Evolutionary conservation across 2,329 filamentous ascomycete genomes (phyloP).

Genomic region (Hymenoscyphus fructigenus): DNA sequence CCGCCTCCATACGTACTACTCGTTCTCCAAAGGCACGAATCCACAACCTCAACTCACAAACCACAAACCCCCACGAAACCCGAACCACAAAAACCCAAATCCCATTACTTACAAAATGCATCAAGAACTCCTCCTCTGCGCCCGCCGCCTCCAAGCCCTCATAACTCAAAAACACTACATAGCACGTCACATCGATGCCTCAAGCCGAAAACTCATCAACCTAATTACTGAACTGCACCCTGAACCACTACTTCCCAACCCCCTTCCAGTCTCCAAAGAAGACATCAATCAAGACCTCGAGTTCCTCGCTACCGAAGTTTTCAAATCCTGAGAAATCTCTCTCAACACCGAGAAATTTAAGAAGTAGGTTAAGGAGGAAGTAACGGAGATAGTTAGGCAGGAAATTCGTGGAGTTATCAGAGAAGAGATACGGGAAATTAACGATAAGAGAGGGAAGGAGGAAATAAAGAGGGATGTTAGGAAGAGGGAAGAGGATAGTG

Average conservation of each 20-base stretch:
- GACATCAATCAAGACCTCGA: not conserved
- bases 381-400: not conserved
- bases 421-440: not conserved
- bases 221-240: not conserved
- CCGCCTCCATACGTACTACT: too few relatives aligned
- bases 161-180: not conserved
- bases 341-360: not conserved
- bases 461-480: not conserved
- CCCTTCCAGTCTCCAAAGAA: not conserved
- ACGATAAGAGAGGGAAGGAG: not conserved
- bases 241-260: not conserved
- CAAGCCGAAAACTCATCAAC: not conserved
- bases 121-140: conserved; percentile 1
- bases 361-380: not conserved
- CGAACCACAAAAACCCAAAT: not conserved
- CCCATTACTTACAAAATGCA: not conserved
- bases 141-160: not conserved
- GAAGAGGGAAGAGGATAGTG: not conserved
- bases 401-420: not conserved
- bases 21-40: too few relatives aligned
- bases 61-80: too few relatives aligned
- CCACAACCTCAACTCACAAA: too few relatives aligned
- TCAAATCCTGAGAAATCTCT: not conserved
- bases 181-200: not conserved
- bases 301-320: not conserved